Percentiles rank a stretch among this genome's conserved stretches.
These are phyloP conservation scores for Saccharomycopsis phalli DNA, from an alignment of 1,139 yeast species.

Conservation along the genomic window DNA sequence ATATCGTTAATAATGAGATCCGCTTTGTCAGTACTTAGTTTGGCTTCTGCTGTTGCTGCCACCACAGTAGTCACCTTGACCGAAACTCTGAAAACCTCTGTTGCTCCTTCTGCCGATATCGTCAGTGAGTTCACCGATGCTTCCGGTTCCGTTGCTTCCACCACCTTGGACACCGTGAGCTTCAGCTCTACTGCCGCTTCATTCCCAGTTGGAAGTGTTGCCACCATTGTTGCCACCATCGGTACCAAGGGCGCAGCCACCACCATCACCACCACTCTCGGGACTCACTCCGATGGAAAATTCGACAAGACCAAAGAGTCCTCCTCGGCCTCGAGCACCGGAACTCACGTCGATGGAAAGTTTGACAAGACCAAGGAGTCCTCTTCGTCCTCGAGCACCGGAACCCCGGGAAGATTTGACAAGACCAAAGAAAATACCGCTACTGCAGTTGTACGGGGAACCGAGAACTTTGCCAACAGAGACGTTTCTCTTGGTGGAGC, in stretches of 20 bases:
- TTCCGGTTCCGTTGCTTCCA: constrained; percentile 24
- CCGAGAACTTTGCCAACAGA: constrained; percentile 26
- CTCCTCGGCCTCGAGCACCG: constrained; percentile 29
- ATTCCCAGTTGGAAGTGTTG: constrained; percentile 1
- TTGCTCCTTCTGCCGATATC: constrained; percentile 20
- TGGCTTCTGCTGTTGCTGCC: constrained; percentile 28
- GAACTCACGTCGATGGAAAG: constrained; percentile 35
- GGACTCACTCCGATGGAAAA: constrained; percentile 41
- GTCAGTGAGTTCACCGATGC: constrained; percentile 23
- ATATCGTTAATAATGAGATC: constrained; percentile 29
- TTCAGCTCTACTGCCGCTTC: constrained; percentile 2
- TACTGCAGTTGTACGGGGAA: constrained; percentile 40
- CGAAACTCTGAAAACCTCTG: constrained; percentile 21
- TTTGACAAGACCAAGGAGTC: constrained; percentile 35
- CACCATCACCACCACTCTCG: constrained; percentile 29
- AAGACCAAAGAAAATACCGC: constrained; percentile 33
- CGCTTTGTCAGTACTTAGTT: constrained; percentile 27
- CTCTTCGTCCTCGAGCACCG: constrained; percentile 28
- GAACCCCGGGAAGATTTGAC: constrained; percentile 45
- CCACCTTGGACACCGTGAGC: constrained; percentile 10
- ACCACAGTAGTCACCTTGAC: constrained; percentile 17
- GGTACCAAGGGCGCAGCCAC: constrained; percentile 25
- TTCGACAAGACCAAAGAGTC: constrained; percentile 41
- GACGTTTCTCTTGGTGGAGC: constrained; percentile 24
- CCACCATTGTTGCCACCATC: constrained; percentile 20